A percentile compares a stretch with the other conserved stretches of the same genome.
Evolutionary conservation across 306 rosid genomes (phyloP).

Genomic region (Vicia villosa): DNA sequence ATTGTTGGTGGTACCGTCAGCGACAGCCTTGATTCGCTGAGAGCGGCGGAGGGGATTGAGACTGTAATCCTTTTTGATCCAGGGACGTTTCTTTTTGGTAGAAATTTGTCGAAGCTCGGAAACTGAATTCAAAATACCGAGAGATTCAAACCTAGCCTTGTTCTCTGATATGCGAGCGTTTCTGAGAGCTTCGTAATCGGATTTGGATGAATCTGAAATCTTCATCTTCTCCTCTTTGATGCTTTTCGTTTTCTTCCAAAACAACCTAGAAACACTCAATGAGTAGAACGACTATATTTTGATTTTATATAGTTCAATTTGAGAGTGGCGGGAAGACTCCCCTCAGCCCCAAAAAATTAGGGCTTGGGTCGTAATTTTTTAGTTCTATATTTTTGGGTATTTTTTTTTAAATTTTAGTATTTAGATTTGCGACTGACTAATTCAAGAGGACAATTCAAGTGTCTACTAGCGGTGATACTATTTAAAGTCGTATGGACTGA

Average conservation of each 20-base stretch:
- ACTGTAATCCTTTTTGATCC: slow-evolving; percentile 22
- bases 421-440: too few relatives aligned
- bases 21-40: slow-evolving; percentile 41
- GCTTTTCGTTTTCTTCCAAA: not conserved
- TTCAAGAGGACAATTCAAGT: too few relatives aligned
- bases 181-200: slow-evolving; percentile 58
- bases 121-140: slow-evolving; percentile 49
- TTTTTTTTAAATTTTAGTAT: too few relatives aligned
- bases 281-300: not conserved
- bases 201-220: slow-evolving; percentile 14
- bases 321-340: too few relatives aligned
- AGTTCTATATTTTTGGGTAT: too few relatives aligned
- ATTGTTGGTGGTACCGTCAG: not conserved
- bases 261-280: not conserved
- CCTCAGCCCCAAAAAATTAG: too few relatives aligned
- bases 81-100: not conserved
- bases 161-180: slow-evolving; percentile 64
- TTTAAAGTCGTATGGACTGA: too few relatives aligned
- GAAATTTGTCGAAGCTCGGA: slow-evolving; percentile 49
- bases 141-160: slow-evolving; percentile 60
- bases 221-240: not conserved
- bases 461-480: too few relatives aligned
- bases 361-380: too few relatives aligned
- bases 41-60: slow-evolving; percentile 64
- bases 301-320: not conserved